These are phyloP conservation scores for Umbelopsis isabellina DNA, from an alignment of 192 early-diverging fungal species.

Conservation along the genomic window DNA sequence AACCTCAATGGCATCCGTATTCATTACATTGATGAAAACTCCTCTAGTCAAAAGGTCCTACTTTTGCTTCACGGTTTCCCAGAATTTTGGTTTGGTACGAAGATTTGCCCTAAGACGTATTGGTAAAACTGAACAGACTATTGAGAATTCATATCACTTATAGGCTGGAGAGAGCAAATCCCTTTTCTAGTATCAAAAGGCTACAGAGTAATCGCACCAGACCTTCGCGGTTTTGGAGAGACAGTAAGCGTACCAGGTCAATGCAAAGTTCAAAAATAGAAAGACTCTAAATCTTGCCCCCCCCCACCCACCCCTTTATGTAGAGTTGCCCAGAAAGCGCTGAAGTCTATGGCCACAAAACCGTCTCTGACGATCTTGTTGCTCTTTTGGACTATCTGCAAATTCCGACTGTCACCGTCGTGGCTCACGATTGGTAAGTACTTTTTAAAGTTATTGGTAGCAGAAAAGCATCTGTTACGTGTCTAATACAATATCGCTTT, in stretches of 20 bases:
- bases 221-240: conserved; percentile 57
- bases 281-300: no score
- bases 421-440: conserved; percentile 71
- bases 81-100: conserved; percentile 37
- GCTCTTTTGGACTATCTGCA: conserved; percentile 61
- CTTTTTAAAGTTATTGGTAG: background rate
- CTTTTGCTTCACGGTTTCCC: conserved; percentile 44
- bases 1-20: conserved; percentile 38
- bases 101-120: no score
- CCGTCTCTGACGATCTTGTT: conserved; percentile 54
- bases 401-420: conserved; percentile 51
- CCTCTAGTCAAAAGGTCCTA: conserved; percentile 23
- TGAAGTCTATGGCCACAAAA: conserved; percentile 50
- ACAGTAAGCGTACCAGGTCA: conserved; percentile 31
- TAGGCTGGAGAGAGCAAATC: conserved; percentile 50
- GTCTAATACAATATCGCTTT: conserved; percentile 1
- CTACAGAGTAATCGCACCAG: conserved; percentile 60
- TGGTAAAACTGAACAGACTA: background rate
- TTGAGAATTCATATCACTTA: background rate
- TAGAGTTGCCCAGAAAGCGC: conserved; percentile 29
- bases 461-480: background rate
- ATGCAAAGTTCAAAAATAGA: no score
- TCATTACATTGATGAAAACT: conserved; percentile 43
- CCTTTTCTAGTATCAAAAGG: conserved; percentile 53
- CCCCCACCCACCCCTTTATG: no score